Base-by-base conservation (phyloP, 495 filamentous ascomycete species). In the Hyaloscypha finlandica region DNA sequence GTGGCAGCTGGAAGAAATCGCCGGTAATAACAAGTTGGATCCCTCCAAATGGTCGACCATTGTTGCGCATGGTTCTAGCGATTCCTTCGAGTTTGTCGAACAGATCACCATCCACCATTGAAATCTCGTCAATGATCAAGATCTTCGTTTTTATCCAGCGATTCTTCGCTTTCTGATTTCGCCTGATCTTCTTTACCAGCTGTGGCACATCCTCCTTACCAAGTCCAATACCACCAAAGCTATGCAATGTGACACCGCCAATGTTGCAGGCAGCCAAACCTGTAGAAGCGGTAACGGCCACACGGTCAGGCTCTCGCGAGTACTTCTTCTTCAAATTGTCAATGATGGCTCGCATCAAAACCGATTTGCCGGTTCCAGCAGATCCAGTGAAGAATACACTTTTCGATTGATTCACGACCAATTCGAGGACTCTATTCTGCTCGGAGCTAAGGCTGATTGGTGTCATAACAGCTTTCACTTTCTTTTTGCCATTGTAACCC, bases 341-440 rank as follows among this genome's bases (percentile, higher is more conserved):
- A 71, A 99, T 97, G 65, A 97, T 95, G 67, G 95, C 87, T 65
- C 95, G 85, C 83, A 99, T 90, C 57, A 99, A 81, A 3, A 98
- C 95, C 0, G 95, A 99, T 79, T 99, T 99, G 68, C 95, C 95
- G 25, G 95, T 99, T 75, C 95, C 95, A 64, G 95, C 95, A 52
- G 95, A 96, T 64, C 95, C 95, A 2, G 95, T 99, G 77, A 98
- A 99, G 81, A 99, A 99, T 4, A 97, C 94, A 70, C 95, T 97
- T 73, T 93, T 90, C 37, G 81, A 80, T 42, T 89, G 74, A 4
- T 93, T 83, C 3, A 91, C 81, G 29, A 98, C 93, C 16, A 96
- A 77, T 19, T 90, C 84, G 61, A 94, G 81, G n/a, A 99, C 92
- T 66, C 89, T 85, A 54, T 82, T 80, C 76, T 99, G 95, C 75